Percentiles rank a stretch among this genome's conserved stretches.
Conservation (phyloP, 306 rosid genomes). For the Lathyrus sativus region DNA sequence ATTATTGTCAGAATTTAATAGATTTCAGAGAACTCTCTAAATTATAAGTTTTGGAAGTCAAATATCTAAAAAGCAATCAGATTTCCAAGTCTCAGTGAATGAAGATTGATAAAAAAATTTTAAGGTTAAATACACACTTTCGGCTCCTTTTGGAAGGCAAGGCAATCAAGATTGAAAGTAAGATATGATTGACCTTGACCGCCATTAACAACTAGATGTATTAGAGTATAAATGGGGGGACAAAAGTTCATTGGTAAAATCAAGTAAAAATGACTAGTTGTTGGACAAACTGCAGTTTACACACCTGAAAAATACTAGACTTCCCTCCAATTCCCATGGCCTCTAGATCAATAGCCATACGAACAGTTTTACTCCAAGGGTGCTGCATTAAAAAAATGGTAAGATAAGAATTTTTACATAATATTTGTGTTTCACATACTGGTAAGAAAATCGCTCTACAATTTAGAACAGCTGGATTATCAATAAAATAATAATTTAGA, state of each 20-base stretch:
- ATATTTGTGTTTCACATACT: conserved; percentile 19
- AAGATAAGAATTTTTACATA: neutral
- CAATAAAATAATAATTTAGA: neutral
- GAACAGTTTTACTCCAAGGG: conserved; percentile 78
- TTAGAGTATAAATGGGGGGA: neutral
- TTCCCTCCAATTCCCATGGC: conserved; percentile 99
- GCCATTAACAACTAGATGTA: conserved; percentile 19
- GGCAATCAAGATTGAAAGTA: conserved; percentile 16
- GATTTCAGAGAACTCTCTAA: neutral
- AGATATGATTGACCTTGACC: conserved; percentile 15
- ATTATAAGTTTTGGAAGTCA: conserved; percentile 21
- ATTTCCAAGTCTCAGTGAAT: neutral
- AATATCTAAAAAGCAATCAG: conserved; percentile 18
- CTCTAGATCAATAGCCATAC: conserved; percentile 90
- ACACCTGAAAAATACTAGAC: conserved; percentile 92
- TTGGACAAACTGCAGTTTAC: conserved; percentile 22
- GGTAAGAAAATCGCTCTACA: conserved; percentile 4
- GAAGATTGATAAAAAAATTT: conserved; percentile 15
- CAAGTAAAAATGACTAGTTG: conserved; percentile 6
- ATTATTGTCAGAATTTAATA: conserved; percentile 31
- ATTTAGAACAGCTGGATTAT: conserved; percentile 1
- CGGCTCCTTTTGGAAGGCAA: conserved; percentile 16
- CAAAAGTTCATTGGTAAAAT: conserved; percentile 20
- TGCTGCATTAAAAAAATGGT: conserved; percentile 63
- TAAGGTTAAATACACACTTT: conserved; percentile 13